phyloP scores from a whole-genome alignment of 768 basidiomycete genomes.

The Podaxis carcinomalis region DNA sequence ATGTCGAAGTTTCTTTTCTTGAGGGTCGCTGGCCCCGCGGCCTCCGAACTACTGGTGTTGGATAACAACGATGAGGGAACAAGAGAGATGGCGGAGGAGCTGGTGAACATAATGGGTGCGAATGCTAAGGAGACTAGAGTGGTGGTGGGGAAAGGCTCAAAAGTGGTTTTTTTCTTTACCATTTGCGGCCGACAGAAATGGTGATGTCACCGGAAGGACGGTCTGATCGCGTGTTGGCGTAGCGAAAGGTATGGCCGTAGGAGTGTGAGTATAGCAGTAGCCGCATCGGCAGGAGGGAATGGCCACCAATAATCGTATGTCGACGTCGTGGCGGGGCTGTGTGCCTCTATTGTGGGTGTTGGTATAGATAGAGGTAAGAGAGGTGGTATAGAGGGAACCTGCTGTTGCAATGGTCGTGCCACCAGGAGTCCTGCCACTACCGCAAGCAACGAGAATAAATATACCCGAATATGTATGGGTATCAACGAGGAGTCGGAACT shows the following conservation, averaged over 20 bases:
- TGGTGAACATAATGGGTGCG: neutral
- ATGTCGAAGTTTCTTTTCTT: neutral
- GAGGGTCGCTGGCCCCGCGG: neutral
- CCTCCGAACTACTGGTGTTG: neutral
- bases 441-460: neutral
- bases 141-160: no score
- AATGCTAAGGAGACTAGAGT: neutral
- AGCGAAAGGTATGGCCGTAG: neutral
- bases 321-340: neutral
- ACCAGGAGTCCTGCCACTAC: neutral
- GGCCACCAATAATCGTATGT: slow-evolving; percentile 2
- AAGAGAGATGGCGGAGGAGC: neutral
- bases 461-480: neutral
- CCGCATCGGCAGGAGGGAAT: neutral
- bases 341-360: neutral
- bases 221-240: neutral
- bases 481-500: neutral
- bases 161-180: neutral
- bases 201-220: neutral
- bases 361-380: neutral
- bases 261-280: neutral
- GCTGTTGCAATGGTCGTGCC: neutral
- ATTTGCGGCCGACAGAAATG: neutral
- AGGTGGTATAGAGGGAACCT: slow-evolving; percentile 5
- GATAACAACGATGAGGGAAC: no score